These are phyloP conservation scores for Guadua angustifolia DNA, from an alignment of 176 grass and related monocot genomes.

Conservation along the genomic window DNA sequence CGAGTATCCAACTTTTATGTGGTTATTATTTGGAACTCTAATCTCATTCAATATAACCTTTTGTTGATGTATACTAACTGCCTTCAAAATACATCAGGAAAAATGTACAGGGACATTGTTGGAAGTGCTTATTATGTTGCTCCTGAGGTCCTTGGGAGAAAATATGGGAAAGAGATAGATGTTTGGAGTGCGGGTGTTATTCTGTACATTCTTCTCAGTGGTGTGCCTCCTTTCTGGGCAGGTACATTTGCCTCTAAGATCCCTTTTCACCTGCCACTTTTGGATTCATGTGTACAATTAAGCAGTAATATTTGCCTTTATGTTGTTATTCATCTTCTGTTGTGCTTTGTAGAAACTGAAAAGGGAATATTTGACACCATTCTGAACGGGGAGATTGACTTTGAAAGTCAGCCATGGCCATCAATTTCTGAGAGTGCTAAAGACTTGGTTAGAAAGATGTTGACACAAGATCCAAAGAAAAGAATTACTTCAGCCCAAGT, in stretches of 20 bases:
- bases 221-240: conserved; percentile 97
- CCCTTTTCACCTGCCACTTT: conserved; percentile 2
- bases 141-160: conserved; percentile 77
- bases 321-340: conserved; percentile 35
- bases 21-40: conserved; percentile 11
- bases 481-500: conserved; percentile 91
- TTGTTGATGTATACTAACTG: conserved; percentile 27
- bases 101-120: conserved; percentile 91
- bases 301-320: conserved; percentile 11
- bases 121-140: conserved; percentile 97
- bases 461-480: conserved; percentile 89
- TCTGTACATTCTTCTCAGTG: conserved; percentile 97
- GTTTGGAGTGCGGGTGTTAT: conserved; percentile 98
- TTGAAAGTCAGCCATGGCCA: conserved; percentile 88
- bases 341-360: conserved; percentile 77
- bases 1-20: background rate
- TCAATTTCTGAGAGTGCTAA: conserved; percentile 89
- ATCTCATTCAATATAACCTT: background rate
- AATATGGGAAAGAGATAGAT: conserved; percentile 91
- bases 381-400: conserved; percentile 83
- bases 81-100: conserved; percentile 61
- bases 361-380: conserved; percentile 96
- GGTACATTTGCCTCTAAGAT: conserved; percentile 56
- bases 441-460: conserved; percentile 92
- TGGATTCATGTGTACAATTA: conserved; percentile 39